Percentiles rank a stretch among this genome's conserved stretches.
These are phyloP conservation scores for Lyophyllum atratum DNA, from an alignment of 768 basidiomycete genomes.

Conservation along the genomic window DNA sequence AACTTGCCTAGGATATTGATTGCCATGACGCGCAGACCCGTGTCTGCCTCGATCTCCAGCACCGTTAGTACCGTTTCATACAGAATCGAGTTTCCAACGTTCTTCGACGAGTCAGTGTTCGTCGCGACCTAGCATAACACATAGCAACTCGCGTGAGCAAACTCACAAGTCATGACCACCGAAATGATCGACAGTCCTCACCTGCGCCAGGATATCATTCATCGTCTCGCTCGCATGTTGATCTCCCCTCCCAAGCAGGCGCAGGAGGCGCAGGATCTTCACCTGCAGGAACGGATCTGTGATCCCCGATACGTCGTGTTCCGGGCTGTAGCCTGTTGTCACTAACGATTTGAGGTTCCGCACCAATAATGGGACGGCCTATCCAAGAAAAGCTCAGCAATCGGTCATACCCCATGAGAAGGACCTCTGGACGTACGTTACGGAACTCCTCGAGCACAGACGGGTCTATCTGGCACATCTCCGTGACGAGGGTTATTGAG, in stretches of 20 bases:
- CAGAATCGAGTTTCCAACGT: slow-evolving; percentile 96
- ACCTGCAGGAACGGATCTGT: slow-evolving; percentile 96
- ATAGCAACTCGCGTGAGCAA: neutral
- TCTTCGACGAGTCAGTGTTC: slow-evolving; percentile 96
- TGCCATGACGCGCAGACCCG: slow-evolving; percentile 95
- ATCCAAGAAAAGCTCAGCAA: neutral
- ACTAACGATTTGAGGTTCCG: slow-evolving; percentile 93
- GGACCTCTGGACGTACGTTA: slow-evolving; percentile 56
- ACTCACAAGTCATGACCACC: neutral
- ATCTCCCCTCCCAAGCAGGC: slow-evolving; percentile 86
- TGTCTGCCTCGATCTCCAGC: slow-evolving; percentile 96
- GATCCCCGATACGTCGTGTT: slow-evolving; percentile 99
- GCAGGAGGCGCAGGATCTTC: slow-evolving; percentile 87
- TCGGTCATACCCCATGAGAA: slow-evolving; percentile 3
- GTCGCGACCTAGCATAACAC: slow-evolving; percentile 78
- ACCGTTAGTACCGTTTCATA: slow-evolving; percentile 98
- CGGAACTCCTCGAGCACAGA: slow-evolving; percentile 82
- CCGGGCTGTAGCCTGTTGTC: slow-evolving; percentile 96
- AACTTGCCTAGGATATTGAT: slow-evolving; percentile 99
- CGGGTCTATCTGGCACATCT: slow-evolving; percentile 87
- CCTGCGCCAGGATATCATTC: slow-evolving; percentile 98
- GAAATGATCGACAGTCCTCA: slow-evolving; percentile 26
- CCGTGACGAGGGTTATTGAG: slow-evolving; percentile 92
- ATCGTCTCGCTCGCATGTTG: slow-evolving; percentile 89
- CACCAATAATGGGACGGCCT: slow-evolving; percentile 93